A percentile compares a stretch with the other conserved stretches of the same genome.
phyloP scores from a whole-genome alignment of 768 basidiomycete species.

The Tylopilus felleus region DNA sequence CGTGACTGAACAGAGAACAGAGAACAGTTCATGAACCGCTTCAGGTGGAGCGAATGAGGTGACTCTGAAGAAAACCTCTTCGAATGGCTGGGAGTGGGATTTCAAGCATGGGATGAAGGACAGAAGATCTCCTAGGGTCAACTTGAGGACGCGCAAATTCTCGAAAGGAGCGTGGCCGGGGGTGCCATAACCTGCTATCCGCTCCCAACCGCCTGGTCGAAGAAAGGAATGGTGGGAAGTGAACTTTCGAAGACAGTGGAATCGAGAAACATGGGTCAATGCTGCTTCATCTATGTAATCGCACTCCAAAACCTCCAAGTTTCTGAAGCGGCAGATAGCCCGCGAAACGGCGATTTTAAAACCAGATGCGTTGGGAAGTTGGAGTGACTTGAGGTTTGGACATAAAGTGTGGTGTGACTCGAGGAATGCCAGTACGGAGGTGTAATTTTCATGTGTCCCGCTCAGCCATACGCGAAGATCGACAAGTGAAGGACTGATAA shows the following conservation, averaged over 20 bases:
- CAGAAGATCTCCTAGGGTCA: not conserved
- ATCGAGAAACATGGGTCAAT: not conserved
- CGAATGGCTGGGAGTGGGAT: conserved; percentile 7
- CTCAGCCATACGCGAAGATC: not conserved
- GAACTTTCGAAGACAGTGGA: not conserved
- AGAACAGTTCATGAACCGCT: conserved; percentile 3
- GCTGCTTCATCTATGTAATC: not conserved
- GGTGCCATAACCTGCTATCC: not conserved
- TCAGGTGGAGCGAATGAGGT: not conserved
- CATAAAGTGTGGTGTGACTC: conserved; percentile 2
- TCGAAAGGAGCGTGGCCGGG: not conserved
- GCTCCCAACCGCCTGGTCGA: not conserved
- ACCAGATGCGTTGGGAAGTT: not conserved
- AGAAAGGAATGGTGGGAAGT: not conserved
- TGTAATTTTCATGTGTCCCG: not conserved
- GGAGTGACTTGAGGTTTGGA: conserved; percentile 6
- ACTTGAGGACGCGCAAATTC: conserved; percentile 5
- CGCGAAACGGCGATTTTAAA: not conserved
- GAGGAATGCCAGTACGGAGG: conserved; percentile 2
- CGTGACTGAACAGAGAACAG: not conserved
- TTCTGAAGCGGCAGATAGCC: not conserved
- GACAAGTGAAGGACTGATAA: not conserved
- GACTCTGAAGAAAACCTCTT: not conserved
- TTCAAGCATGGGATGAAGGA: conserved; percentile 5
- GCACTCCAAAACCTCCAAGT: not conserved